Evolutionary conservation across 2,329 filamentous ascomycete species (phyloP), one percentile per base, ranked within the genome.

Genomic region (Fusarium hainanense): DNA sequence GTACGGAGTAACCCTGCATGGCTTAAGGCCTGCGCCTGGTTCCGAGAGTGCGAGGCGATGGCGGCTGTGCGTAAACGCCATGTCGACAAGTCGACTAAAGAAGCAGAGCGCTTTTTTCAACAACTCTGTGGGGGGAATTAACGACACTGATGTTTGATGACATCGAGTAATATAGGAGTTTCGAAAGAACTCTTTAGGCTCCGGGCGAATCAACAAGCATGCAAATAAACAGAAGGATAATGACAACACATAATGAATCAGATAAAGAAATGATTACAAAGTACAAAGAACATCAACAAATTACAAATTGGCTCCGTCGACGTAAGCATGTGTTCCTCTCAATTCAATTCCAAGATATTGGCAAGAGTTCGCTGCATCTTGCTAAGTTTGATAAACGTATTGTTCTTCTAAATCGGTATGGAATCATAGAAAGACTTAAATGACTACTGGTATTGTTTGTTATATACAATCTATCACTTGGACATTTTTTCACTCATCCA

Each of bases 1-100:
- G 82, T 87, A 8, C 75, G 65, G 30, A 78, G 77, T 4, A 83
- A 87, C 54, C 77, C 81, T 2, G 77, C 75, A 3, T 87, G 85
- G 85, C 51, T 83, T 32, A 78, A 78, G 46, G 83, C 81, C 6
- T 79, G 77, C 21, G 75, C 71, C 16, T 82, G 79, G 69, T 63
- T 82, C 61, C 79, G 81, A 18, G 74, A 81, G 46, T 66, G 68
- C 76, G 56, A 74, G 25, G 64, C 76, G 44, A 46, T 61, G 42
- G 34, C 46, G 30, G 20, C 30, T 51, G 40, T 58, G 16, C 68
- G 50, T 21, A 60, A 62, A 10, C 70, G 52, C 13, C 62, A 52
- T 34, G 50, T 71, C 14, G 61, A 69, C 12, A 66, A 28, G 25
- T 68, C 66, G n/a, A 67, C 67, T 43, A 56, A 70, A 48, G 75